Evolutionary conservation across 345 rosid species (phyloP), one percentile per base, ranked within the genome.

Genomic region (Heritiera littoralis): DNA sequence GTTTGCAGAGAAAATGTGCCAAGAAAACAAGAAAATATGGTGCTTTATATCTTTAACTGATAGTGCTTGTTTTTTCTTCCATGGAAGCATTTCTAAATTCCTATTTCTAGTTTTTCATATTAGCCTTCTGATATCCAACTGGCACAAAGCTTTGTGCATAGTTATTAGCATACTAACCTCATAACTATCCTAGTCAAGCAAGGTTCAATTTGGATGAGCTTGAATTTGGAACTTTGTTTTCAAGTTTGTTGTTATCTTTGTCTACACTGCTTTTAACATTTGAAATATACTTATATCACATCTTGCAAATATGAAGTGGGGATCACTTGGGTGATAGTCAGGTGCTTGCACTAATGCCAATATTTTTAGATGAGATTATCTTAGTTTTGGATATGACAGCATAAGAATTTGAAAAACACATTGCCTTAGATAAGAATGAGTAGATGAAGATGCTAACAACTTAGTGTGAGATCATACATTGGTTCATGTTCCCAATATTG

Each of bases 1-100:
- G 65, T 73, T 73, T 55, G 10, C 35, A 10, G 28, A 38, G 76
- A 38, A 55, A 73, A 54, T 38, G 18, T 55, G 64, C 76, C 76
- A 51, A 52, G 63, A 17, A 52, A 71, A 49, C n/a, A 7, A 28
- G 38, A 30, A 61, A 35, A 64, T 12, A 8, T 2, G 1, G 13
- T 41, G 49, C 49, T 28, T 54, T 54, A 3, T 54, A 51, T 56
- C 23, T 56, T 18, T 6, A 51, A 51, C 54, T 51, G 54, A 3
- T 51, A 1, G 54, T 51, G 52, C n/a, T 58, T 9, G 18, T 66
- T 18, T 41, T 41, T 43, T 54, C 38, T 55, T 73, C 32, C 76
- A 32, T 38, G 30, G 23, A 38, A 67, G 55, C 32, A 35, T 35
- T 55, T 72, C 41, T 32, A 12, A 49, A 17, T 52, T 73, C 51